Base-by-base conservation (phyloP, 2,329 filamentous ascomycete species). In the Aspergillus chevalieri region DNA sequence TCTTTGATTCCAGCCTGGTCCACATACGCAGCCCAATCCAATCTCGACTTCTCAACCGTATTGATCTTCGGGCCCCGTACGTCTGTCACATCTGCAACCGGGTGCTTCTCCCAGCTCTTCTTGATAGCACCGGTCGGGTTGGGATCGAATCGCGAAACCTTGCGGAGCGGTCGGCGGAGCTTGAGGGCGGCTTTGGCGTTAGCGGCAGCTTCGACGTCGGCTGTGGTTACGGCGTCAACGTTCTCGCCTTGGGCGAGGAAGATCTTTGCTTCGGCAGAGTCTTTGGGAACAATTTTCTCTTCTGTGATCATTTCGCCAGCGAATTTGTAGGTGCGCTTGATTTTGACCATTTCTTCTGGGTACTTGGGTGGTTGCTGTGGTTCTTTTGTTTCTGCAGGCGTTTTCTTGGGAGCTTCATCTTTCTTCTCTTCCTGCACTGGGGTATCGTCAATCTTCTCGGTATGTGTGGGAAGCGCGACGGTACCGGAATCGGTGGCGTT, bases 1-100 rank as follows among this genome's bases (percentile, higher is more conserved):
- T 83, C 81, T 49, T 77, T 76, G 50, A 84, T 77, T 26, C 81
- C 81, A 43, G 78, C 78, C 47, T 78, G 69, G 60, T 83, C 79
- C 38, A 85, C 82, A 59, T 82, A 83, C 9, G 77, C 75, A 17
- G 79, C 81, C 82, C 82, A 85, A 57, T 85, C 82, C 59, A 84
- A 69, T 47, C 81, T 76, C 26, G 79, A 83, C 65, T 85, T 85
- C 65, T 84, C 81, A 45, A 85, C 80, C 0, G 82, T 83, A 56
- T 83, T 85, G 68, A 85, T 77, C 60, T 83, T 84, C 50, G 79
- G 77, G 59, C 78, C 69, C 67, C 76, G 58, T 61, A 72, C 53
- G 26, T 62, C 57, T 51, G 62, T 63, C 34, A 48, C 49, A 44
- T 57, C 60, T 0, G 59, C 48, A 19, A 55, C 47, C 50, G 69